Evolutionary conservation across 2,329 filamentous ascomycete species (phyloP).

Genomic region (Salinomyces thailandicus): DNA sequence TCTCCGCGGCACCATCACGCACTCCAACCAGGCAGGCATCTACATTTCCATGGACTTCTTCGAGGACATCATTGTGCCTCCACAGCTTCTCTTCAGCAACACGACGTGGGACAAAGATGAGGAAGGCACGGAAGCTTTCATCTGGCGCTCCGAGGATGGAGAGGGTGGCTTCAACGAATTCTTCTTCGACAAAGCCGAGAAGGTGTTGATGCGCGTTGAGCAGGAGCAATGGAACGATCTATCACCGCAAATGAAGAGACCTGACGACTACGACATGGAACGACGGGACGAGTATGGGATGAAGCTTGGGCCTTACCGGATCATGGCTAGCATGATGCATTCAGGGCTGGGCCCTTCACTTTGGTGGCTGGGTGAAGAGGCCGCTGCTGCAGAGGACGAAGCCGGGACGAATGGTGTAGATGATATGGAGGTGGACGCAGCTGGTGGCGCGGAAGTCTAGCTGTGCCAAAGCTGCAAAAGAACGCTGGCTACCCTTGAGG

Average conservation of each 20-base stretch:
- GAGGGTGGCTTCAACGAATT: constrained; percentile 44
- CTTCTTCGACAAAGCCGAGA: constrained; percentile 84
- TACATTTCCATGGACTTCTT: constrained; percentile 76
- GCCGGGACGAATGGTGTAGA: not conserved
- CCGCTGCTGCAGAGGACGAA: constrained; percentile 3
- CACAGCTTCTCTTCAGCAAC: constrained; percentile 62
- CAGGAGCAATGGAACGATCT: constrained; percentile 88
- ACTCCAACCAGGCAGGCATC: constrained; percentile 59
- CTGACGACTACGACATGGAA: constrained; percentile 15
- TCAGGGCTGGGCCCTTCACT: constrained; percentile 38
- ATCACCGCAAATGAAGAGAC: constrained; percentile 68
- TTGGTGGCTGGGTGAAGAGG: constrained; percentile 34
- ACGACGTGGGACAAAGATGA: constrained; percentile 30
- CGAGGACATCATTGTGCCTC: constrained; percentile 74
- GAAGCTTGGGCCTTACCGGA: constrained; percentile 59
- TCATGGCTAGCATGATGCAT: constrained; percentile 43
- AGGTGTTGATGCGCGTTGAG: constrained; percentile 75
- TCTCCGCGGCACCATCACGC: constrained; percentile 69
- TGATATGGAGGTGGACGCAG: constrained; percentile 2
- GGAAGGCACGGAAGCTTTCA: constrained; percentile 53
- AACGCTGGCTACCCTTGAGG: too few species aligned
- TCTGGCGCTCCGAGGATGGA: constrained; percentile 60
- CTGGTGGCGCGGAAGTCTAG: not conserved
- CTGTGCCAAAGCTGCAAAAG: too few species aligned
- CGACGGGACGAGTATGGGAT: constrained; percentile 46